Percentiles rank a stretch among this genome's conserved stretches.
phyloP scores from a whole-genome alignment of 2,329 filamentous ascomycete genomes.

The Ceratocystis colombiana region DNA sequence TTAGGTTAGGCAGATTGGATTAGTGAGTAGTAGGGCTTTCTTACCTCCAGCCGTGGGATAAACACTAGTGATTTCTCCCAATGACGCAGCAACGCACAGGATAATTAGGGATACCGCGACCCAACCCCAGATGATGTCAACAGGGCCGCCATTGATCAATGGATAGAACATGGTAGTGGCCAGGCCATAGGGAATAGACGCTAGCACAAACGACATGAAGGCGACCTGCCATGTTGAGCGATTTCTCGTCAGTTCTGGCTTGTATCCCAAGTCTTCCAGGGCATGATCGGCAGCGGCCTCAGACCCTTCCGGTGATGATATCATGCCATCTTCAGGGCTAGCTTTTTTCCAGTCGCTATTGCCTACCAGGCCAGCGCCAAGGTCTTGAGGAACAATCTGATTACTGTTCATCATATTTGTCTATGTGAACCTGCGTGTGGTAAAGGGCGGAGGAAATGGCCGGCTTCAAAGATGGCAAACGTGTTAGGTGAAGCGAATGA shows the following conservation, averaged over 20 bases:
- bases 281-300: conserved; percentile 48
- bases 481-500: background rate
- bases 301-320: conserved; percentile 29
- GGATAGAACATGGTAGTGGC: conserved; percentile 61
- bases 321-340: conserved; percentile 27
- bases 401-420: background rate
- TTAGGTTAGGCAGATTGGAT: too few species aligned
- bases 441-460: background rate
- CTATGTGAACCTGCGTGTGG: background rate
- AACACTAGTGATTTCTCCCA: conserved; percentile 65
- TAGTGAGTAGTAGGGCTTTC: conserved; percentile 2
- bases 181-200: conserved; percentile 63
- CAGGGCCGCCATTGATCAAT: conserved; percentile 54
- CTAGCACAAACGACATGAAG: conserved; percentile 68
- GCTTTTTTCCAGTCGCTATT: conserved; percentile 9
- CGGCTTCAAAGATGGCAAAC: background rate
- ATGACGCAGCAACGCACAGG: conserved; percentile 57
- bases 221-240: conserved; percentile 59
- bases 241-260: conserved; percentile 53
- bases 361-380: conserved; percentile 2
- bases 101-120: conserved; percentile 58
- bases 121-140: conserved; percentile 66
- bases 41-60: conserved; percentile 64
- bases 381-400: conserved; percentile 18
- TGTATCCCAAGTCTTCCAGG: conserved; percentile 56